Evolutionary conservation across 768 basidiomycete species (phyloP), one percentile per base, ranked within the genome.

Genomic region (Tulasnella sp.): DNA sequence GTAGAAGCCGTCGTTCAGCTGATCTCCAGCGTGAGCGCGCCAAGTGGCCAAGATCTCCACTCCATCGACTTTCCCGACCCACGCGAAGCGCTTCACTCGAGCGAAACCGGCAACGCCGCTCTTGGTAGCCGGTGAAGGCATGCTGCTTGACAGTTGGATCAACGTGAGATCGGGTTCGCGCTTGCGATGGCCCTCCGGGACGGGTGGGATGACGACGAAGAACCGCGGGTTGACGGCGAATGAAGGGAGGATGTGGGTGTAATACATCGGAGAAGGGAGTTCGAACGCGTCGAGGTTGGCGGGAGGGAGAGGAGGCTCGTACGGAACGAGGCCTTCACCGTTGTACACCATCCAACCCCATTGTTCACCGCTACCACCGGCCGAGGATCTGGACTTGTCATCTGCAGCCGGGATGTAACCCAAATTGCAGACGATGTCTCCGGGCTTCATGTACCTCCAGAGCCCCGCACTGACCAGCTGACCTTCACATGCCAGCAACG

Each of bases 401-500:
- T 0, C 91, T 11, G 29, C 18, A 37, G 26, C 16, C n/a, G 72
- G 92, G 20, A 95, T 86, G 81, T 90, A 93, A 7, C 93, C 93
- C 70, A 95, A 86, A 83, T 95, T 95, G 82, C 91, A 93, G 29
- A 95, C 87, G 48, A 94, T 84, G 81, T 95, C 93, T 0, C 93
- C 93, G 0, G 87, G 87, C 1, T 91, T 92, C n/a, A 95, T 86
- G 81, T 93, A 88, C 7, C 86, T 84, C 92, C 93, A 94, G 6
- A 95, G 86, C 0, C 89, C 91, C 0, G 88, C 87, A 0, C 87
- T 86, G n/a, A 88, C 84, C 5, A 95, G 86, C 82, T 93, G 92
- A 42, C 89, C 87, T 81, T 93, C 91, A 82, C 92, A 94, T 15
- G 85, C 85, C 13, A 86, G 82, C 67, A 93, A 84, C 70, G 86